Evolutionary conservation across 1,284 basidiomycete genomes (phyloP), one percentile per base, ranked within the genome.

Genomic region (Garcileccinum viscosum): DNA sequence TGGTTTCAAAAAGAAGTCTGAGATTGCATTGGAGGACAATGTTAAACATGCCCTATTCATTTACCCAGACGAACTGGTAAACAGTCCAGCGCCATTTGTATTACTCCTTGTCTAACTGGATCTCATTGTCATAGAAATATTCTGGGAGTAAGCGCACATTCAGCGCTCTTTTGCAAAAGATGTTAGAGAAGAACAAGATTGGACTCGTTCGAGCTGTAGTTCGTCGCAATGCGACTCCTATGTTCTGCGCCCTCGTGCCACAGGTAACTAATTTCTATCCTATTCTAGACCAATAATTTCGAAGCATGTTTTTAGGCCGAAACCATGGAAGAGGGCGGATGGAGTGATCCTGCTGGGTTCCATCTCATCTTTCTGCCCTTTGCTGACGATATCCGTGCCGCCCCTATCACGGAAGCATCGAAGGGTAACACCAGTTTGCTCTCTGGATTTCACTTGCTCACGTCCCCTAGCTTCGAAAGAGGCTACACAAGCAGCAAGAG

Each of bases 91-190:
- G 37, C 14, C 22, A 3, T 22, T 9, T 27, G 5, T 19, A 44
- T 58, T 15, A 37, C 64, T 12, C 22, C 17, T 11, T 47, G 30
- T 38, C 58, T 64, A 14, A 58, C 33, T 14, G 7, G 70, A 22
- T 5, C 4, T 8, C 0, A 33, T 1, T 30, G 17, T 14, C 30
- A 63, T 72, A 96, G 93, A 83, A 89, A 42, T 97, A 93, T 80
- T 89, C 93, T 12, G 98, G 98, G 1, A 97, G 95, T 80, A 97
- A 93, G 69, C 89, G 97, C 59, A 94, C 95, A 0, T 99, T 99
- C 81, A 90, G 88, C 8, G 95, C 97, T 0, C 85, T 99, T 11
- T 85, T 99, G 47, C 89, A 92, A 71, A 92, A 94, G 4, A 95
- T 97, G 89, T 70, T 93, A 38, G 89, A 89, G 75, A 96, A 95